Conservation (phyloP, 495 filamentous ascomycete genomes). For the Apiosordaria backusii region DNA sequence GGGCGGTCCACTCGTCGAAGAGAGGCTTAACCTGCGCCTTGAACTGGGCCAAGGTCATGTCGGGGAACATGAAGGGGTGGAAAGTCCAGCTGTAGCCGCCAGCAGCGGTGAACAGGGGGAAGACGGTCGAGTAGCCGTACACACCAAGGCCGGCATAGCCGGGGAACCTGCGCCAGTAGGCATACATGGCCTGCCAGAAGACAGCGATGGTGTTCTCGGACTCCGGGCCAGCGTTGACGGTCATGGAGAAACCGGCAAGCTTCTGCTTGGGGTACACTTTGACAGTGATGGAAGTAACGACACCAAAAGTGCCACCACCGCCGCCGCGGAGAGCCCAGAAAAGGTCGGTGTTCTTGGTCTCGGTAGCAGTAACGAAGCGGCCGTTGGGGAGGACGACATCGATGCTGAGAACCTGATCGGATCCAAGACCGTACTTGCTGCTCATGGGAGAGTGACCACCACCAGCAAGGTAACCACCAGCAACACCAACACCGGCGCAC, state of each 20-base stretch:
- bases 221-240: conserved; percentile 33
- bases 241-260: conserved; percentile 33
- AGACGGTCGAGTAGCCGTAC: conserved; percentile 46
- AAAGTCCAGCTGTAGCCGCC: conserved; percentile 19
- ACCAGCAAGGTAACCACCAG: conserved; percentile 42
- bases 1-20: conserved; percentile 34
- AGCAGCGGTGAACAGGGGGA: conserved; percentile 12
- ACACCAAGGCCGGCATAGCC: conserved; percentile 44
- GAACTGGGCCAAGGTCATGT: conserved; percentile 21
- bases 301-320: conserved; percentile 48
- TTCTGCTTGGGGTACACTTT: conserved; percentile 43
- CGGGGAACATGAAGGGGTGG: conserved; percentile 24
- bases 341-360: conserved; percentile 43
- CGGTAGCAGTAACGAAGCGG: conserved; percentile 38
- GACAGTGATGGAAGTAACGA: conserved; percentile 50
- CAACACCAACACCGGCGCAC: conserved; percentile 34
- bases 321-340: conserved; percentile 56
- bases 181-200: conserved; percentile 51
- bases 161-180: conserved; percentile 43
- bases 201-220: conserved; percentile 37
- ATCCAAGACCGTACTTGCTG: conserved; percentile 42
- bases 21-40: conserved; percentile 36
- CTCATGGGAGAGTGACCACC: conserved; percentile 45
- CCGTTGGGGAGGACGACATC: conserved; percentile 48
- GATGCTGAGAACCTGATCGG: conserved; percentile 47